Evolutionary conservation across 495 filamentous ascomycete species (phyloP).

Genomic region (Talaromyces adpressus): DNA sequence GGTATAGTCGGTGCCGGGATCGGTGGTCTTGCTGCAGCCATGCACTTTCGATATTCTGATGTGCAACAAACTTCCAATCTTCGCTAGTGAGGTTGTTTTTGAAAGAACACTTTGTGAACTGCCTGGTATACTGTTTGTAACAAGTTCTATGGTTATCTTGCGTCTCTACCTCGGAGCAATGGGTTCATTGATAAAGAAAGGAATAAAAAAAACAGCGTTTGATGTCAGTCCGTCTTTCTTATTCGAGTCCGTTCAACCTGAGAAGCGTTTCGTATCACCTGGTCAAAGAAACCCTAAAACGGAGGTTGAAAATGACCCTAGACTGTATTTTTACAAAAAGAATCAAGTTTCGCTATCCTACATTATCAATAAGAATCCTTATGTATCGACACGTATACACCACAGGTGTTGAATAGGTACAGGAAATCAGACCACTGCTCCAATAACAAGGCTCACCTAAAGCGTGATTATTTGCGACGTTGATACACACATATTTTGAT

Average conservation of each 20-base stretch:
- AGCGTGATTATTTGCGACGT: too few relatives aligned
- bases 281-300: background rate
- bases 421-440: too few relatives aligned
- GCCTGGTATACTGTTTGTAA: too few relatives aligned
- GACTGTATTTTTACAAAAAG: background rate
- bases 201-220: background rate
- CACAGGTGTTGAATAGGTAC: background rate
- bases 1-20: slow-evolving; percentile 1
- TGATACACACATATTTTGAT: too few relatives aligned
- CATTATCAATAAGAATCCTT: too few relatives aligned
- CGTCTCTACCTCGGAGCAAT: background rate
- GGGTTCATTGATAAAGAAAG: background rate
- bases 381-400: background rate
- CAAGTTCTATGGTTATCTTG: background rate
- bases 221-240: background rate
- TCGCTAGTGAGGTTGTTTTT: too few relatives aligned
- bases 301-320: background rate
- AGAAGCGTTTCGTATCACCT: background rate
- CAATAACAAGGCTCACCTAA: too few relatives aligned
- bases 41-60: too few relatives aligned
- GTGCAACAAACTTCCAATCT: too few relatives aligned
- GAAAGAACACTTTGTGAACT: too few relatives aligned
- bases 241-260: background rate
- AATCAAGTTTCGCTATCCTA: background rate
- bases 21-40: background rate